Percentiles rank a stretch among this genome's conserved stretches.
Conservation (phyloP, 331 rosid genomes). For the Acacia concinna region DNA sequence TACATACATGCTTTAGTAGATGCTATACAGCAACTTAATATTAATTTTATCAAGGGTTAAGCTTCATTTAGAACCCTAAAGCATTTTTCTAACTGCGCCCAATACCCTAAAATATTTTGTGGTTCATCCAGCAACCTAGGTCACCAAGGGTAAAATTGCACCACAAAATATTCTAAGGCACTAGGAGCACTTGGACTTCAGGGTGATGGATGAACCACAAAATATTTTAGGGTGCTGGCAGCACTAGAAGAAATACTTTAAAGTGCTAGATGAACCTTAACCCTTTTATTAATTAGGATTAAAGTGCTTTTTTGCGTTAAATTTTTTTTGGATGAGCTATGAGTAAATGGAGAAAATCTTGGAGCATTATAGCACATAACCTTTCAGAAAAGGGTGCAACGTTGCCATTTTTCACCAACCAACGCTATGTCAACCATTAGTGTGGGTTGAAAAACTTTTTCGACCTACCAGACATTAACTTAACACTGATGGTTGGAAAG, state of each 20-base stretch:
- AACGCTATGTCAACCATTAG: background rate
- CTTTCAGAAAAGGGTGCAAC: background rate
- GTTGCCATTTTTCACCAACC: background rate
- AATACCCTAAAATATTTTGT: too few species aligned
- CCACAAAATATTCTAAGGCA: too few species aligned
- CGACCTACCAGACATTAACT: background rate
- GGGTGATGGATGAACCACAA: too few species aligned
- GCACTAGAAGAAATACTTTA: too few species aligned
- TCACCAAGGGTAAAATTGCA: too few species aligned
- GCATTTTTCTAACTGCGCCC: too few species aligned
- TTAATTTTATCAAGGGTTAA: background rate
- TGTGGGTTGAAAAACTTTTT: background rate
- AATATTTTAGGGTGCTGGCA: too few species aligned
- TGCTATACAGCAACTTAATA: background rate
- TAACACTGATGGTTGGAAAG: background rate
- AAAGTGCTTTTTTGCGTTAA: background rate
- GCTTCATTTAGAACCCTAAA: too few species aligned
- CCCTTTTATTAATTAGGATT: background rate
- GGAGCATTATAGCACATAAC: background rate
- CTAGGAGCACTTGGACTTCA: too few species aligned
- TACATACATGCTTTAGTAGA: background rate
- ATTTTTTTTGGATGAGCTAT: background rate
- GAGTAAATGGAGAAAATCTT: background rate
- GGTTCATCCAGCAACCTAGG: too few species aligned
- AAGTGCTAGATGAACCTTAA: too few species aligned